Evolutionary conservation across 495 filamentous ascomycete species (phyloP).

Genomic region (Aspergillus carlsbadensis): DNA sequence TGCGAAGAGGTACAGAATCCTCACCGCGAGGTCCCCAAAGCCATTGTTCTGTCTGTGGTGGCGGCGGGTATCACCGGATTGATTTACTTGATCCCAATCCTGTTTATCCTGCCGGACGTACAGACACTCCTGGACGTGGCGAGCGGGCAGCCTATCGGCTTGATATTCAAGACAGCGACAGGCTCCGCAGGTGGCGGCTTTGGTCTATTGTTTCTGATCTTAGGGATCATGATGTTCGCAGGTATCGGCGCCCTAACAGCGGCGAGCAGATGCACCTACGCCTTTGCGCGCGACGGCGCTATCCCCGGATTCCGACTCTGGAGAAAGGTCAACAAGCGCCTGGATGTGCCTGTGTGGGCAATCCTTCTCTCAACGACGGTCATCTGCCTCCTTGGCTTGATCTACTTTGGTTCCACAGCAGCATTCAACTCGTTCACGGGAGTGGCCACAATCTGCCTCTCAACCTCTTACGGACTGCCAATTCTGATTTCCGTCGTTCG

Average conservation of each 20-base stretch:
- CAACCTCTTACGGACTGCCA: slow-evolving; percentile 61
- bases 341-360: slow-evolving; percentile 58
- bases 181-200: slow-evolving; percentile 59
- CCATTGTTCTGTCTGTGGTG: slow-evolving; percentile 68
- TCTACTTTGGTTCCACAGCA: slow-evolving; percentile 61
- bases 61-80: slow-evolving; percentile 70
- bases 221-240: slow-evolving; percentile 73
- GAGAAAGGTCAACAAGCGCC: slow-evolving; percentile 53
- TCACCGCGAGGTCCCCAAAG: slow-evolving; percentile 62
- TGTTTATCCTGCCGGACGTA: slow-evolving; percentile 63
- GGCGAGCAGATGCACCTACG: slow-evolving; percentile 71
- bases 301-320: slow-evolving; percentile 68
- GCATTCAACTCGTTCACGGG: slow-evolving; percentile 68
- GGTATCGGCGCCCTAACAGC: slow-evolving; percentile 71
- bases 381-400: slow-evolving; percentile 57
- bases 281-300: slow-evolving; percentile 65
- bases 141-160: slow-evolving; percentile 50
- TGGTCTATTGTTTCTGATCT: slow-evolving; percentile 68
- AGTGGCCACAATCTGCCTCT: slow-evolving; percentile 64
- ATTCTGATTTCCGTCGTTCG: slow-evolving; percentile 59
- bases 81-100: slow-evolving; percentile 63
- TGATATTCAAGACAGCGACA: slow-evolving; percentile 35
- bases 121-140: slow-evolving; percentile 55
- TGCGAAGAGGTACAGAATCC: slow-evolving; percentile 70
- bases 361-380: slow-evolving; percentile 56